A percentile compares a stretch with the other conserved stretches of the same genome.
phyloP scores from a whole-genome alignment of 305 asterid genomes.

The Solanum hybrid region DNA sequence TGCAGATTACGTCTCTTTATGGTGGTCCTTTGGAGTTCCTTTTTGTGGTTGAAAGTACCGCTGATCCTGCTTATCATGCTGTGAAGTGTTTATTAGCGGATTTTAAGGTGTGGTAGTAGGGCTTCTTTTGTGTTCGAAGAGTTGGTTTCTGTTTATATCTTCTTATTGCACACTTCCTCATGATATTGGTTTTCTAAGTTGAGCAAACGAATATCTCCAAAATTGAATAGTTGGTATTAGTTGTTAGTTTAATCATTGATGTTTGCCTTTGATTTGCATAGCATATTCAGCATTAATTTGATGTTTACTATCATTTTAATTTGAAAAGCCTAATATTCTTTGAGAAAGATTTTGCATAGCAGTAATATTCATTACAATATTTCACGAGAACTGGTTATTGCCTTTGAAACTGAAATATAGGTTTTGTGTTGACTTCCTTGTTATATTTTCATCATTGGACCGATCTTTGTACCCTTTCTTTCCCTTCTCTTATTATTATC shows the following conservation, averaged over 20 bases:
- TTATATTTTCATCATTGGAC: not conserved
- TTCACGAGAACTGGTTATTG: not conserved
- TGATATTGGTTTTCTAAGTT: not conserved
- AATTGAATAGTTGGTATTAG: not conserved
- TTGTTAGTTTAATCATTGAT: not conserved
- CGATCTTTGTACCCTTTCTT: not conserved
- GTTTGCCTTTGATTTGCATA: not conserved
- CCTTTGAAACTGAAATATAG: not conserved
- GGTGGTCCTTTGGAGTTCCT: conserved; percentile 94
- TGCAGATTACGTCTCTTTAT: conserved; percentile 88
- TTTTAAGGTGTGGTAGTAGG: conserved; percentile 42
- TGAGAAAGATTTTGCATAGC: not conserved
- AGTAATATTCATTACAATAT: not conserved
- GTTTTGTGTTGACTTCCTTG: not conserved
- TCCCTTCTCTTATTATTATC: not conserved
- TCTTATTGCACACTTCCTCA: not conserved
- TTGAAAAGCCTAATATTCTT: not conserved
- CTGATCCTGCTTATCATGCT: conserved; percentile 93
- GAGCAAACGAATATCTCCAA: not conserved
- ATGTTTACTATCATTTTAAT: not conserved
- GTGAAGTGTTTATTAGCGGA: conserved; percentile 57
- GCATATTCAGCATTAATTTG: not conserved
- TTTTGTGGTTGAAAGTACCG: conserved; percentile 80
- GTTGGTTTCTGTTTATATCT: not conserved
- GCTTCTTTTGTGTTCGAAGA: not conserved